phyloP scores from a whole-genome alignment of 495 filamentous ascomycete species.

The Penicillium psychrofluorescens region DNA sequence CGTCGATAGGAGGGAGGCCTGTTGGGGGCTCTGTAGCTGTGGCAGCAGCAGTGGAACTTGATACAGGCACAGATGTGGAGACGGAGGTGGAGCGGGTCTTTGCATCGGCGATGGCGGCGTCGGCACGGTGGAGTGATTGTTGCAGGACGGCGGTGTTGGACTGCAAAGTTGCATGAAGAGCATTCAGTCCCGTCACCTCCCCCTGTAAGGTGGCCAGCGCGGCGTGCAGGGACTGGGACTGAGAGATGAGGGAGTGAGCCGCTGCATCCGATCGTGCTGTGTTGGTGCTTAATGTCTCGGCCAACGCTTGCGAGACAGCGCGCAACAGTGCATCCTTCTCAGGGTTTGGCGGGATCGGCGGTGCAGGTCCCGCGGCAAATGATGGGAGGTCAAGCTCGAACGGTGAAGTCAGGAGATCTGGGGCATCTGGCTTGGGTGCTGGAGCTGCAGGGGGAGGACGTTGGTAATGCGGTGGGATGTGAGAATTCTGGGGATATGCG shows the following conservation, averaged over 20 bases:
- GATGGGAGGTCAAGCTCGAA: conserved; percentile 60
- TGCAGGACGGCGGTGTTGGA: conserved; percentile 74
- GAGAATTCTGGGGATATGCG: conserved; percentile 11
- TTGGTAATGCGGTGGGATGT: conserved; percentile 11
- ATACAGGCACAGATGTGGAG: conserved; percentile 19
- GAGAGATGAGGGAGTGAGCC: conserved; percentile 65
- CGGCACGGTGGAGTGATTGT: conserved; percentile 68
- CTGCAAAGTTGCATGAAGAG: conserved; percentile 59
- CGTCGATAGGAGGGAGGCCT: conserved; percentile 67
- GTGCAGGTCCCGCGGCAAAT: conserved; percentile 51
- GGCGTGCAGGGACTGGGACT: conserved; percentile 66
- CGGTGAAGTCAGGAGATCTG: conserved; percentile 64
- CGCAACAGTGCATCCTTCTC: conserved; percentile 87
- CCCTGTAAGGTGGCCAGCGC: conserved; percentile 58
- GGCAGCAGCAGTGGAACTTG: conserved; percentile 3
- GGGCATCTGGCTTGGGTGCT: conserved; percentile 42
- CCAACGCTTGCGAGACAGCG: conserved; percentile 63
- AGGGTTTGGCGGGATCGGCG: conserved; percentile 90
- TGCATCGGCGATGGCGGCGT: conserved; percentile 64
- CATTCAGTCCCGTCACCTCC: conserved; percentile 63
- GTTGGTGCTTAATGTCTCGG: conserved; percentile 55
- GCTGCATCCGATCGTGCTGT: conserved; percentile 61
- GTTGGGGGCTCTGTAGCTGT: conserved; percentile 10
- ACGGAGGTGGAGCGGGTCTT: conserved; percentile 37
- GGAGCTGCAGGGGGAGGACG: conserved; percentile 15